phyloP scores from a whole-genome alignment of 257 asterid genomes.

The Lycium ferocissimum region DNA sequence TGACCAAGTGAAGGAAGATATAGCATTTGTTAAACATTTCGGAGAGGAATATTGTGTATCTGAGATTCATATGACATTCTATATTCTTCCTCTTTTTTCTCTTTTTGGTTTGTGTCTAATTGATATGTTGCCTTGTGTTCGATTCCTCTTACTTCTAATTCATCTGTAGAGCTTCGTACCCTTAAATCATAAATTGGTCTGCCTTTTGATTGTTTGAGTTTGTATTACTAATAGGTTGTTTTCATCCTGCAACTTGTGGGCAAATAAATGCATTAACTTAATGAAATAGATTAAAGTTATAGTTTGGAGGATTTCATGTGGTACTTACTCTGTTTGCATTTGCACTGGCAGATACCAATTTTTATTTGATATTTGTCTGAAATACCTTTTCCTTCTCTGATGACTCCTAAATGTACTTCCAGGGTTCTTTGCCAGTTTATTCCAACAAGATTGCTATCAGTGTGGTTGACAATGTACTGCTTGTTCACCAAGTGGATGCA shows the following conservation, averaged over 20 bases:
- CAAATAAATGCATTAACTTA: background rate
- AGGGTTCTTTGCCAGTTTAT: conserved; percentile 91
- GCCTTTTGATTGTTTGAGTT: background rate
- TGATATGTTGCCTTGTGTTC: conserved; percentile 20
- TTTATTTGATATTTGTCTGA: conserved; percentile 8
- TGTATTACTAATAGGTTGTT: background rate
- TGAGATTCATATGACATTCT: conserved; percentile 13
- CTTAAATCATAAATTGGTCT: conserved; percentile 3
- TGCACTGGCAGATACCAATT: conserved; percentile 6
- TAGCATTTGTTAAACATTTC: background rate
- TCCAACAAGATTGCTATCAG: conserved; percentile 76
- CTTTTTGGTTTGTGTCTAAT: background rate
- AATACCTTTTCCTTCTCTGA: conserved; percentile 23
- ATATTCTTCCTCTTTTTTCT: background rate
- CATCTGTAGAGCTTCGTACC: background rate
- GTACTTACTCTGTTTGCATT: conserved; percentile 11
- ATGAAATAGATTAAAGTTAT: background rate
- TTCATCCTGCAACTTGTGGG: conserved; percentile 9
- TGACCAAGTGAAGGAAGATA: background rate
- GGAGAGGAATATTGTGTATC: background rate
- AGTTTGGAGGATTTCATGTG: background rate
- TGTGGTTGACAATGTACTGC: conserved; percentile 84
- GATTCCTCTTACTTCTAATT: background rate
- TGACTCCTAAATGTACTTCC: conserved; percentile 40
- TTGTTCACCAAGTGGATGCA: conserved; percentile 96